Conservation (phyloP, 192 early-diverging fungal genomes). For the Entomortierella parvispora region DNA sequence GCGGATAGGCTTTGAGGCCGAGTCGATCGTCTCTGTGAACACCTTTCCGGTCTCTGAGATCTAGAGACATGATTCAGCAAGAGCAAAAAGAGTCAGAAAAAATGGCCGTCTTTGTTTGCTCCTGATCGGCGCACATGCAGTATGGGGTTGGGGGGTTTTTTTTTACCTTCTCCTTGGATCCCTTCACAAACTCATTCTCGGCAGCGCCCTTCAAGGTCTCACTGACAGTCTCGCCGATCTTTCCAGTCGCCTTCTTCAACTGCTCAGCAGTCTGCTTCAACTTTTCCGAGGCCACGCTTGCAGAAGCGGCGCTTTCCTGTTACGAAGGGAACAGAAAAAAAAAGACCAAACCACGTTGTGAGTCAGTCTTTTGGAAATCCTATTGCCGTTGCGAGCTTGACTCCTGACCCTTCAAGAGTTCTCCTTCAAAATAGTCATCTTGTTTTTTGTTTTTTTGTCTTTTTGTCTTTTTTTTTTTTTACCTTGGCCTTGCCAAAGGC, state of each 20-base stretch:
- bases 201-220: conserved; percentile 73
- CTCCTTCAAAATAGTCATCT: no score
- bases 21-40: conserved; percentile 70
- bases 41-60: conserved; percentile 70
- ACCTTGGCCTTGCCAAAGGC: conserved; percentile 68
- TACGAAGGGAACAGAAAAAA: conserved; percentile 6
- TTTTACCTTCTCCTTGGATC: conserved; percentile 73
- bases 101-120: background rate
- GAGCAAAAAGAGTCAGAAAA: background rate
- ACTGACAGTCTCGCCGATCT: conserved; percentile 70
- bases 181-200: conserved; percentile 83
- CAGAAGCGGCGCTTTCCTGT: conserved; percentile 55
- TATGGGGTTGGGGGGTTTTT: background rate
- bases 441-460: background rate
- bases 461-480: background rate
- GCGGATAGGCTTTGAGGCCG: conserved; percentile 73
- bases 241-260: conserved; percentile 77
- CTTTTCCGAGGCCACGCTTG: conserved; percentile 56
- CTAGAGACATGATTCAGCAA: conserved; percentile 11
- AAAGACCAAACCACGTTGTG: background rate
- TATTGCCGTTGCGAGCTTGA: no score
- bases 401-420: no score
- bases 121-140: background rate
- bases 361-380: conserved; percentile 14
- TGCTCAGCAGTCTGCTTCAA: conserved; percentile 70